Conservation (phyloP, 768 basidiomycete species). For the Lanmaoa pseudosensibilis region DNA sequence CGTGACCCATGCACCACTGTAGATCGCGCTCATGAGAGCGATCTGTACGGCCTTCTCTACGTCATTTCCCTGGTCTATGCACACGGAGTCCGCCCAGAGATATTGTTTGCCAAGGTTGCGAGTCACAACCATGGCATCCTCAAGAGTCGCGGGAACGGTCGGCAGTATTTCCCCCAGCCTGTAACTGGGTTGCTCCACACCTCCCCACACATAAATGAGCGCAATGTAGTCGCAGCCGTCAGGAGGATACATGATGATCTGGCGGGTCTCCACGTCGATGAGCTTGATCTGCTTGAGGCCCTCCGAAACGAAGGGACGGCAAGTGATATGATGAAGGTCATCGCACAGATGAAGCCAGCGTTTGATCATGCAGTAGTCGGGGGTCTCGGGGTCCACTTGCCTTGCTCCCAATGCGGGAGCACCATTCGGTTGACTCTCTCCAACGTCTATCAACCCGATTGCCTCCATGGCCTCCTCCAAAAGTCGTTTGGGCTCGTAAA, state of each 20-base stretch:
- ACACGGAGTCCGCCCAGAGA: conserved; percentile 21
- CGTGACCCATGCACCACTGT: conserved; percentile 13
- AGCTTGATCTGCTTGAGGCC: conserved; percentile 7
- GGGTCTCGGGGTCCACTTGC: not conserved
- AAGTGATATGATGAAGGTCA: conserved; percentile 6
- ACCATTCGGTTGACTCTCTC: not conserved
- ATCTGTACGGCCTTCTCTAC: conserved; percentile 13
- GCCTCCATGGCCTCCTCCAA: conserved; percentile 6
- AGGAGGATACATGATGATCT: conserved; percentile 5
- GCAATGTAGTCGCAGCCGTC: conserved; percentile 11
- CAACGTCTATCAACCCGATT: not conserved
- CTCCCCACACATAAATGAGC: conserved; percentile 22
- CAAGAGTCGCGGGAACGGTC: conserved; percentile 15
- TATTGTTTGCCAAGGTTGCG: conserved; percentile 15
- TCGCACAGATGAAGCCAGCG: conserved; percentile 9
- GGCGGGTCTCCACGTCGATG: conserved; percentile 6
- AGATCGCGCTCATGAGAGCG: conserved; percentile 18
- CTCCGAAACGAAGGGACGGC: conserved; percentile 6
- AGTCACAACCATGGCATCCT: conserved; percentile 16
- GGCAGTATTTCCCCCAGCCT: conserved; percentile 12
- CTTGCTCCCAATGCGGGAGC: conserved; percentile 2
- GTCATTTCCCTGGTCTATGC: conserved; percentile 13
- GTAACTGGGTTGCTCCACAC: conserved; percentile 3
- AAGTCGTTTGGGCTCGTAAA: not conserved
- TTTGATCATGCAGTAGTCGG: conserved; percentile 5